A percentile compares a stretch with the other conserved stretches of the same genome.
Evolutionary conservation across 2,329 filamentous ascomycete genomes (phyloP).

Genomic region (Teratosphaeria gauchensis): DNA sequence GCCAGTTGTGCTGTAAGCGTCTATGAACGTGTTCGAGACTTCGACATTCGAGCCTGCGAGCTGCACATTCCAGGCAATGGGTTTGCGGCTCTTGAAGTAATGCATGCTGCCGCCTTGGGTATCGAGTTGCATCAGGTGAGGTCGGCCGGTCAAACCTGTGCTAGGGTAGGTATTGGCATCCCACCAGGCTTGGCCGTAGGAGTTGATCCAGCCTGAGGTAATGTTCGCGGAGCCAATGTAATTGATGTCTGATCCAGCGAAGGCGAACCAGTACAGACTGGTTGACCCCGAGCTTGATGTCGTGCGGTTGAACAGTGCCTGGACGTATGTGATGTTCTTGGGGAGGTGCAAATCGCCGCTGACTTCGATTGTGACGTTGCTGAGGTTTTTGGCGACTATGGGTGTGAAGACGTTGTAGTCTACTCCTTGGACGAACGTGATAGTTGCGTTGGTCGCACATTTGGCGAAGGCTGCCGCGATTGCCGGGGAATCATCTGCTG

Average conservation of each 20-base stretch:
- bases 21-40: conserved; percentile 32
- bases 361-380: conserved; percentile 34
- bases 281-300: conserved; percentile 23
- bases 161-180: conserved; percentile 32
- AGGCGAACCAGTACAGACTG: conserved; percentile 31
- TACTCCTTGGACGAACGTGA: conserved; percentile 31
- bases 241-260: conserved; percentile 26
- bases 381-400: conserved; percentile 31
- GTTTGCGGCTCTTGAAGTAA: conserved; percentile 35
- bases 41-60: conserved; percentile 32
- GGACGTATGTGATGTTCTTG: conserved; percentile 30
- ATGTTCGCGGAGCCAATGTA: conserved; percentile 28
- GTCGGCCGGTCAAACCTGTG: conserved; percentile 31
- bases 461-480: conserved; percentile 28
- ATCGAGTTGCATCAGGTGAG: conserved; percentile 33
- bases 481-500: conserved; percentile 32
- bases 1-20: conserved; percentile 26
- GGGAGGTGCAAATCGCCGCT: conserved; percentile 37
- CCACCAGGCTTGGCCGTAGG: conserved; percentile 39
- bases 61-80: conserved; percentile 35
- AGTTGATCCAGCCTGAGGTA: conserved; percentile 36
- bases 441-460: conserved; percentile 27
- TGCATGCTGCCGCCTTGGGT: conserved; percentile 28
- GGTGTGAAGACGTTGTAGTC: conserved; percentile 36
- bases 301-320: conserved; percentile 20